These are phyloP conservation scores for Xylaria sp. DNA, from an alignment of 2,329 filamentous ascomycete species.

Conservation along the genomic window DNA sequence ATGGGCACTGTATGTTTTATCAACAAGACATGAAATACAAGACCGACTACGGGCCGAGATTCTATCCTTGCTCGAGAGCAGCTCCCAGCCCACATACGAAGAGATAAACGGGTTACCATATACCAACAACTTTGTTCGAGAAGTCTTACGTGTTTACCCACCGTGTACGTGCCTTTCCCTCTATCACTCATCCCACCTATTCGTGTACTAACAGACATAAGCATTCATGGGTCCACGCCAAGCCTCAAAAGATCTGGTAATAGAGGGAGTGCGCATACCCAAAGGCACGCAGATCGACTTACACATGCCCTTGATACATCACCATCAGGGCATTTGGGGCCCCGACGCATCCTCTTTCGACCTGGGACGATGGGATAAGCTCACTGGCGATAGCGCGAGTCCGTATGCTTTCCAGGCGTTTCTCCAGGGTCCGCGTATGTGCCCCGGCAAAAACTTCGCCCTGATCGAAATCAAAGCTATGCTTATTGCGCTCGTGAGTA, in stretches of 20 bases:
- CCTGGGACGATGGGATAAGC: slow-evolving; percentile 43
- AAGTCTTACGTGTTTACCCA: slow-evolving; percentile 51
- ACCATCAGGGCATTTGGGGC: slow-evolving; percentile 42
- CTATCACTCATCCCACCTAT: background rate
- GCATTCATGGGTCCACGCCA: slow-evolving; percentile 41
- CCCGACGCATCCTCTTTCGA: slow-evolving; percentile 38
- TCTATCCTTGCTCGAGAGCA: slow-evolving; percentile 32
- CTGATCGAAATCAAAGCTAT: slow-evolving; percentile 44
- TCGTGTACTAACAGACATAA: slow-evolving; percentile 9
- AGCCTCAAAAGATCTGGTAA: slow-evolving; percentile 39
- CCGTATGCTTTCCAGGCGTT: slow-evolving; percentile 47
- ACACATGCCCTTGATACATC: slow-evolving; percentile 38
- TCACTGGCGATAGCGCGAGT: slow-evolving; percentile 46
- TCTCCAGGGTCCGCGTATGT: slow-evolving; percentile 46
- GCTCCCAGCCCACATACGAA: slow-evolving; percentile 42
- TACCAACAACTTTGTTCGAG: slow-evolving; percentile 52
- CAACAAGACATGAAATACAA: slow-evolving; percentile 50
- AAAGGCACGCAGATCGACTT: slow-evolving; percentile 45
- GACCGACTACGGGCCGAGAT: slow-evolving; percentile 50
- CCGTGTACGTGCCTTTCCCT: slow-evolving; percentile 44
- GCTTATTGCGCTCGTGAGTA: slow-evolving; percentile 43
- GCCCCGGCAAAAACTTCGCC: slow-evolving; percentile 45
- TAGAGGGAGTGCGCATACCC: slow-evolving; percentile 44
- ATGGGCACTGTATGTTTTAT: slow-evolving; percentile 51
- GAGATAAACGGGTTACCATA: slow-evolving; percentile 50